Base-by-base conservation (phyloP, 1,139 yeast genomes). In the Wickerhamomyces sp. region DNA sequence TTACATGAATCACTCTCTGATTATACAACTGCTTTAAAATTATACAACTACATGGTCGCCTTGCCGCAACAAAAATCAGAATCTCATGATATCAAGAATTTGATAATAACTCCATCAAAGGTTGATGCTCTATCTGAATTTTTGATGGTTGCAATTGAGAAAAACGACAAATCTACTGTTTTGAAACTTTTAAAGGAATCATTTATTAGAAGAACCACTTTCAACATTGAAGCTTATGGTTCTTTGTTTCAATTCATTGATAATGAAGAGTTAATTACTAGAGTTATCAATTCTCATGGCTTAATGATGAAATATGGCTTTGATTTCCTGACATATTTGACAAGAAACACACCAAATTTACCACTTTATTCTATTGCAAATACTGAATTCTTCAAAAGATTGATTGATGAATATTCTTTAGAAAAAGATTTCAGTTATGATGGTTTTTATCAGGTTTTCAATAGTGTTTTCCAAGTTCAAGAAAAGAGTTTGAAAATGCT, bases 131-230 rank as follows among this genome's bases (percentile, higher is more conserved):
- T 50, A 12, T 52, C 56, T 7, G 38, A 35, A 2, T 49, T 63
- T 26, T 31, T 65, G 38, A 48, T 56, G 36, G 48, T 49, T 29
- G 61, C 68, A 3, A 49, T 64, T 25, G 58, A 58, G 31, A 42
- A 54, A 16, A 48, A 55, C 22, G 67, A 64, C 45, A 56, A 52
- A 32, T 52, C 59, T 27, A 46, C 60, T 2, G 56, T 65, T 6
- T 46, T 61, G 49, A 65, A 64, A 47, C 43, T 63, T 34, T 38
- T 65, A 3, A 65, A 63, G 43, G 69, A 65, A 39, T 65, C 70
- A 2, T 52, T 61, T 21, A 54, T 64, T 14, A 64, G 62, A 46
- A 45, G 50, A n/a, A 50, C 54, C 7, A 42, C 45, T 7, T 63
- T 65, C 37, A 56, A 59, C 12, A 45, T 49, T 6, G 53, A 51